Evolutionary conservation across 441 rosid genomes (phyloP).

Genomic region (Isatis lusitanica): DNA sequence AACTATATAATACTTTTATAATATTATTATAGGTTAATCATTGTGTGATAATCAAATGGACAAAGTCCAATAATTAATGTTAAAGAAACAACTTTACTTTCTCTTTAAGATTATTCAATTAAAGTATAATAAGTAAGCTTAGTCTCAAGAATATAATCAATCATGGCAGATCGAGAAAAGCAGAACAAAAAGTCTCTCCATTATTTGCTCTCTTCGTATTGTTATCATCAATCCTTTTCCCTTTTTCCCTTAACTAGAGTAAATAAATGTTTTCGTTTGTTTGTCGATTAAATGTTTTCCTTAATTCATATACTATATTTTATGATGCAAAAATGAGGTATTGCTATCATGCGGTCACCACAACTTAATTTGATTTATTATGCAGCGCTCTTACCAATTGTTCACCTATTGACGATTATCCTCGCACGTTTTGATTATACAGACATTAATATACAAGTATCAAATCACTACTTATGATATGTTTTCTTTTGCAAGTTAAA

Average conservation of each 20-base stretch:
- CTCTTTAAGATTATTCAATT: conserved; percentile 33
- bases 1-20: neutral
- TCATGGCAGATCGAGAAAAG: conserved; percentile 34
- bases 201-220: conserved; percentile 34
- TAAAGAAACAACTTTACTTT: conserved; percentile 30
- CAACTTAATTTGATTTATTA: conserved; percentile 18
- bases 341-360: conserved; percentile 33
- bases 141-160: conserved; percentile 34
- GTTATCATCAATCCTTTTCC: conserved; percentile 34
- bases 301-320: neutral
- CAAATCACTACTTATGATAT: neutral
- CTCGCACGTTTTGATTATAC: conserved; percentile 4
- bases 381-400: neutral
- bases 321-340: conserved; percentile 39
- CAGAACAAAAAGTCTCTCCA: conserved; percentile 31
- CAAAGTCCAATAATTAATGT: conserved; percentile 23
- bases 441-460: neutral
- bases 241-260: conserved; percentile 7
- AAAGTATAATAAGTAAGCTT: conserved; percentile 25
- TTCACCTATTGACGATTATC: conserved; percentile 15
- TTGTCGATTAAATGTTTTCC: neutral
- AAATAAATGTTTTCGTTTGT: conserved; percentile 5
- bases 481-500: neutral
- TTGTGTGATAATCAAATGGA: conserved; percentile 37
- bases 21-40: conserved; percentile 25